phyloP scores from a whole-genome alignment of 2,329 filamentous ascomycete species.

The Exophiala calicioides region DNA sequence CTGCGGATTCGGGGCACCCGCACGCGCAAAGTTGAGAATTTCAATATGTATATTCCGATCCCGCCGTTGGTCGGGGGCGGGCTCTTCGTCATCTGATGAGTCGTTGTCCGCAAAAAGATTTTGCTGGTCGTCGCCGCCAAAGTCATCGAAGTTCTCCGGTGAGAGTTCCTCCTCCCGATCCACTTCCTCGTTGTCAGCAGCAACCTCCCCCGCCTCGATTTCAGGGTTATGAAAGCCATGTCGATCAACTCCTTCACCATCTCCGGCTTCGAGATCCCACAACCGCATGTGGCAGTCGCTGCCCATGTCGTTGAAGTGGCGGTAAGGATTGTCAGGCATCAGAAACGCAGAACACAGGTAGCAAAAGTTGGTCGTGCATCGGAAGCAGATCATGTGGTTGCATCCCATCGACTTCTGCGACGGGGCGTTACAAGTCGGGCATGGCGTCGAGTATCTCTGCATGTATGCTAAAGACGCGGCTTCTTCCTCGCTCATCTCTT shows the following conservation, averaged over 20 bases:
- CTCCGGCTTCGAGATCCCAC: conserved; percentile 86
- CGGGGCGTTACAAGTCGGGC: conserved; percentile 81
- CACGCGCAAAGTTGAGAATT: conserved; percentile 33
- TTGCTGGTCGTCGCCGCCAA: conserved; percentile 2
- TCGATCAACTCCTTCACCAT: conserved; percentile 51
- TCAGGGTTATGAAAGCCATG: conserved; percentile 26
- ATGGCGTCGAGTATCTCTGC: conserved; percentile 76
- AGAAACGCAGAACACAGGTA: conserved; percentile 92
- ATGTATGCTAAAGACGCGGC: conserved; percentile 85
- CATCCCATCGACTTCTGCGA: conserved; percentile 91
- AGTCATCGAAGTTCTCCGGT: conserved; percentile 13
- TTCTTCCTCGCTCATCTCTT: conserved; percentile 79
- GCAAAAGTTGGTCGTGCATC: conserved; percentile 90
- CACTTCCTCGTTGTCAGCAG: conserved; percentile 40
- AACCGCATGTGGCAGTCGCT: conserved; percentile 79
- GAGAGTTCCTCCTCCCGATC: conserved; percentile 26
- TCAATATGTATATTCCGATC: conserved; percentile 33
- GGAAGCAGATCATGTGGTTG: conserved; percentile 94
- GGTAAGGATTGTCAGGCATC: conserved; percentile 75
- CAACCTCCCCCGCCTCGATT: no score
- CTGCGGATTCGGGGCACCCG: conserved; percentile 21
- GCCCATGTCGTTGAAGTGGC: conserved; percentile 75
- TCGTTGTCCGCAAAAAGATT: conserved; percentile 31
- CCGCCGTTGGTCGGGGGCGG: conserved; percentile 41
- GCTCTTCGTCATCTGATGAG: conserved; percentile 35